Evolutionary conservation across 768 basidiomycete genomes (phyloP), one percentile per base, ranked within the genome.

Genomic region (Hypsizygus marmoreus): DNA sequence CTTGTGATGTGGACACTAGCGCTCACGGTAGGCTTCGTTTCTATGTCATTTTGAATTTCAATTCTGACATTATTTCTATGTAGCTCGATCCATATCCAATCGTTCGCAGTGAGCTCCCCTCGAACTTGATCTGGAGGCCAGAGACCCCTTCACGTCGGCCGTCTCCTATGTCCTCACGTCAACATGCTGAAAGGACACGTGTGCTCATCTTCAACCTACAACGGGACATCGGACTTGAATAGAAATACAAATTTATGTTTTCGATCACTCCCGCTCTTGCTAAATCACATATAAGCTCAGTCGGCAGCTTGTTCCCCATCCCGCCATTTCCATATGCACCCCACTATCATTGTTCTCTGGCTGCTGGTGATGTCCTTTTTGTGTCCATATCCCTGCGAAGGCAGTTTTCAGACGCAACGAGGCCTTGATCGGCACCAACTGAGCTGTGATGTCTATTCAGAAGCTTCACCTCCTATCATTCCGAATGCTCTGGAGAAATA

Each of bases 351-450:
- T 6, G 17, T 19, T 5, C 35, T 19, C 35, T 22, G n/a, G n/a
- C n/a, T n/a, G n/a, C 9, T 19, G 4, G 13, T 10, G 10, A 22
- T 13, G 6, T 6, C 35, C 16, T 36, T 10, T 22, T 19, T 19
- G 16, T 36, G 35, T 14, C 17, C n/a, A n/a, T n/a, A 36, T 7
- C 16, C 29, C 26, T 42, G 28, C 12, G 30, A 13, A 26, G 4
- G 8, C 5, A 31, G 8, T 2, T 43, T 43, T 17, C 12, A 8
- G 12, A 22, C 13, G 6, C 7, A 20, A 12, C 30, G 31, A 2
- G 42, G 42, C 19, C 42, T 43, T 10, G 22, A 11, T 24, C 42
- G 23, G n/a, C 42, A 43, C 14, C 42, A 43, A 12, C 11, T 7
- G 4, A 6, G 11, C 4, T 43, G 42, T 13, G 31, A 43, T 12